Evolutionary conservation across 164 flowering plant genomes (phyloP).

Genomic region (Saururus chinensis): DNA sequence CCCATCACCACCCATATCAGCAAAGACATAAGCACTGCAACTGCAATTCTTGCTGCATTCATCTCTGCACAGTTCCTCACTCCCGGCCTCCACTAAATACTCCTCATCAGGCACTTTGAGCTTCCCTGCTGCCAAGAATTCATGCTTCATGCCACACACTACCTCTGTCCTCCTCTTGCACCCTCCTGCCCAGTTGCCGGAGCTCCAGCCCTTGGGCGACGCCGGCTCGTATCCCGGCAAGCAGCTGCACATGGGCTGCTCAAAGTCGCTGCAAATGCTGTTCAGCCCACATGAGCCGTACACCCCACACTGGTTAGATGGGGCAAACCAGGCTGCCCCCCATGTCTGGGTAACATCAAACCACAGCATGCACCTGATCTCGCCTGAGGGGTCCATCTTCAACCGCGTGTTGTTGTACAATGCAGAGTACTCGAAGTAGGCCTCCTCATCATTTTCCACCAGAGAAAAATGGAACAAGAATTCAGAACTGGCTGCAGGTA

Average conservation of each 20-base stretch:
- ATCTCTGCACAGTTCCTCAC: conserved; percentile 1
- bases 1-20: neutral
- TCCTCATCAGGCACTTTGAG: conserved; percentile 7
- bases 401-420: conserved; percentile 1
- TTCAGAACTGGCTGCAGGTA: neutral
- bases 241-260: conserved; percentile 8
- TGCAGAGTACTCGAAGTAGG: conserved; percentile 1
- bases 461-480: conserved; percentile 2
- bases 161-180: conserved; percentile 7
- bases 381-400: neutral
- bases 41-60: no score
- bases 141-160: conserved; percentile 6
- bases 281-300: conserved; percentile 10
- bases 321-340: neutral
- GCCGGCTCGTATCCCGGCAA: conserved; percentile 9
- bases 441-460: neutral
- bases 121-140: neutral
- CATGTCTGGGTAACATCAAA: conserved; percentile 2
- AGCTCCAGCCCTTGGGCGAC: conserved; percentile 3
- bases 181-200: no score
- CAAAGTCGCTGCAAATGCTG: conserved; percentile 6
- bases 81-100: neutral
- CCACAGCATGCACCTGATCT: neutral
- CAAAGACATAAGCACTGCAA: conserved; percentile 3
- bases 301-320: conserved; percentile 1